Evolutionary conservation across 2,329 filamentous ascomycete species (phyloP).

Genomic region (Colletotrichum tofieldiae): DNA sequence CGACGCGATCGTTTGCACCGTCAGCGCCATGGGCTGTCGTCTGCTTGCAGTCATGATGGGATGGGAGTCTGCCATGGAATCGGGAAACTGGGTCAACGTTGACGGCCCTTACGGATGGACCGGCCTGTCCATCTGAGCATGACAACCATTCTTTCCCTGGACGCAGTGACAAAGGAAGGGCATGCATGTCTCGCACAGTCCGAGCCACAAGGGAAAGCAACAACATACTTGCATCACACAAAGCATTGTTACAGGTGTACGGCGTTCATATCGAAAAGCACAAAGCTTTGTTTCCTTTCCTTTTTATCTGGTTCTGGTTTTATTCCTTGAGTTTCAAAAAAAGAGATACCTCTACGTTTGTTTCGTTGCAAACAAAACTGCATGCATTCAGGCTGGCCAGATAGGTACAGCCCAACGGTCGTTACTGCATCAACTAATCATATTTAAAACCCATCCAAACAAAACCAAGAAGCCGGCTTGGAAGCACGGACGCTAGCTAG

Average conservation of each 20-base stretch:
- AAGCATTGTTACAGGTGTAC: conserved; percentile 36
- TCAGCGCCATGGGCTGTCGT: conserved; percentile 81
- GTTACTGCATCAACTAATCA: conserved; percentile 23
- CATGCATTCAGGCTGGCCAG: background rate
- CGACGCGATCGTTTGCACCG: conserved; percentile 83
- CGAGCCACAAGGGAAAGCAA: conserved; percentile 24
- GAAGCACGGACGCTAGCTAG: background rate
- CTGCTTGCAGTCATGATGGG: conserved; percentile 89
- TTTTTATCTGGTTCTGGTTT: background rate
- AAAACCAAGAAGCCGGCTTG: background rate
- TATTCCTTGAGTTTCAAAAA: conserved; percentile 2
- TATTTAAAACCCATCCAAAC: background rate
- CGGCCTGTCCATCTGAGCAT: conserved; percentile 51
- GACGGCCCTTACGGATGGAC: conserved; percentile 79
- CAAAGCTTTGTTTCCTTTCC: background rate
- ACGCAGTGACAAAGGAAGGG: background rate
- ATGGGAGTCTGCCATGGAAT: conserved; percentile 78
- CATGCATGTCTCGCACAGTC: conserved; percentile 20
- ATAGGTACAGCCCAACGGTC: conserved; percentile 5
- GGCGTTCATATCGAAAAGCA: conserved; percentile 33
- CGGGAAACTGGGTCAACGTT: conserved; percentile 82
- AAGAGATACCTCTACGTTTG: conserved; percentile 10
- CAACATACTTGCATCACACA: conserved; percentile 5
- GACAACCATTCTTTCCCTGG: background rate
- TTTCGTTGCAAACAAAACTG: background rate